These are phyloP conservation scores for Metarhizium brunneum DNA, from an alignment of 2,329 filamentous ascomycete species.

Conservation along the genomic window DNA sequence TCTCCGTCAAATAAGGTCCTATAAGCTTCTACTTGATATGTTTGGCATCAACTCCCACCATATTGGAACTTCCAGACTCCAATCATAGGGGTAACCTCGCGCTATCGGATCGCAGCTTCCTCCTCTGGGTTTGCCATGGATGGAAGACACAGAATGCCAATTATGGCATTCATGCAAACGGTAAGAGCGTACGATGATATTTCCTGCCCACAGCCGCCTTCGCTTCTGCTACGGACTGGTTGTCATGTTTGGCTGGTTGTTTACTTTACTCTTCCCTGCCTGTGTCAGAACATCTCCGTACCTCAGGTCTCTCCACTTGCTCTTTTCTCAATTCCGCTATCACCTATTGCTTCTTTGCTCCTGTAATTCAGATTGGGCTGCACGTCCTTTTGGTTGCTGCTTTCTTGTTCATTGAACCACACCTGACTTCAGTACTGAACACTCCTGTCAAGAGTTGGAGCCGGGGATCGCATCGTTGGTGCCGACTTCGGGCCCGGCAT, in stretches of 20 bases:
- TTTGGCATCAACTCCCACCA: neutral
- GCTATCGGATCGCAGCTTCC: constrained; percentile 5
- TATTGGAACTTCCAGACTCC: neutral
- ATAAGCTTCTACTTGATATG: neutral
- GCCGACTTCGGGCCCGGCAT: constrained; percentile 2
- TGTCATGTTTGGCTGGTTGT: neutral
- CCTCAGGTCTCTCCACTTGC: constrained; percentile 12
- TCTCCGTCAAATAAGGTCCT: neutral
- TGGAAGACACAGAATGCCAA: neutral
- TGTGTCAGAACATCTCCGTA: constrained; percentile 5
- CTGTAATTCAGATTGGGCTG: constrained; percentile 4
- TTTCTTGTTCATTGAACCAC: constrained; percentile 13
- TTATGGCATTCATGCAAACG: constrained; percentile 1
- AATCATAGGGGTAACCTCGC: neutral
- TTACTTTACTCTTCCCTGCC: constrained; percentile 3
- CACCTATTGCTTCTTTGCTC: constrained; percentile 16
- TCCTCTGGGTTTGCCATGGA: neutral
- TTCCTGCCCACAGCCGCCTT: constrained; percentile 1
- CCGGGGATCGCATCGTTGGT: neutral
- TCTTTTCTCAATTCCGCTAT: constrained; percentile 12
- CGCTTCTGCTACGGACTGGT: constrained; percentile 1
- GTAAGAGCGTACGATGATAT: constrained; percentile 5
- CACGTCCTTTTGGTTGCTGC: constrained; percentile 14
- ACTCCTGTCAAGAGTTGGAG: neutral
- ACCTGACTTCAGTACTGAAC: neutral